These are phyloP conservation scores for Pyrenochaeta sp. DNA, from an alignment of 2,329 filamentous ascomycete genomes.

Conservation along the genomic window DNA sequence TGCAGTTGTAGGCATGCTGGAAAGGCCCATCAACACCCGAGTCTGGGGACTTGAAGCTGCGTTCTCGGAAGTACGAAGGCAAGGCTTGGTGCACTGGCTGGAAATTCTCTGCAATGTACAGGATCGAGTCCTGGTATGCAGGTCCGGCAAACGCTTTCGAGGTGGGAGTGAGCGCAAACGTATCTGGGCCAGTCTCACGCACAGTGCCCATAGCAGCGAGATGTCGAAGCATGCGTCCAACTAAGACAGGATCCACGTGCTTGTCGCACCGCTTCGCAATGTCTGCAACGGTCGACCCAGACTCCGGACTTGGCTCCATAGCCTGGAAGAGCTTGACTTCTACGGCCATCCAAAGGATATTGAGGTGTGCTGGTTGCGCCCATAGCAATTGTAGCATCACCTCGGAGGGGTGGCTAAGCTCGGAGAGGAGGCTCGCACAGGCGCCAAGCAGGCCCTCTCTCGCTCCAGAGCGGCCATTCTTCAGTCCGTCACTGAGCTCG, in stretches of 20 bases:
- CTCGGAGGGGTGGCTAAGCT: constrained; percentile 35
- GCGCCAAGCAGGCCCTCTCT: constrained; percentile 30
- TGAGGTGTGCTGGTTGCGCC: constrained; percentile 32
- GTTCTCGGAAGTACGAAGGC: constrained; percentile 26
- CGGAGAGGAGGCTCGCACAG: constrained; percentile 30
- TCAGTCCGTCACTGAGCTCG: constrained; percentile 25
- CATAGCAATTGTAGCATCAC: constrained; percentile 31
- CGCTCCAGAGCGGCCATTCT: constrained; percentile 21
- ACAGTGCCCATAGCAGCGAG: constrained; percentile 36
- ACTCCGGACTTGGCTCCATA: constrained; percentile 14
- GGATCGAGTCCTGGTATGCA: constrained; percentile 32
- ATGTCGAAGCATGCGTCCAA: constrained; percentile 39
- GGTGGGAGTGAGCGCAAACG: constrained; percentile 25
- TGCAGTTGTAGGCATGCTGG: constrained; percentile 31
- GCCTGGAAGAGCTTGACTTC: constrained; percentile 36
- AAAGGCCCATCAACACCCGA: constrained; percentile 29
- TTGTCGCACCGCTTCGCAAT: constrained; percentile 26
- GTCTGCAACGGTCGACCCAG: constrained; percentile 16
- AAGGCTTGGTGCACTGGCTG: constrained; percentile 25
- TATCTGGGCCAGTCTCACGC: constrained; percentile 24
- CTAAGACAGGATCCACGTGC: constrained; percentile 26
- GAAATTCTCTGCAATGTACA: constrained; percentile 32
- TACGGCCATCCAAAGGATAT: constrained; percentile 27
- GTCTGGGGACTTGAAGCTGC: constrained; percentile 24
- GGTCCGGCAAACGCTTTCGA: constrained; percentile 25